A percentile compares a stretch with the other conserved stretches of the same genome.
These are phyloP conservation scores for Alternaria consortialis DNA, from an alignment of 2,329 filamentous ascomycete genomes.

Conservation along the genomic window DNA sequence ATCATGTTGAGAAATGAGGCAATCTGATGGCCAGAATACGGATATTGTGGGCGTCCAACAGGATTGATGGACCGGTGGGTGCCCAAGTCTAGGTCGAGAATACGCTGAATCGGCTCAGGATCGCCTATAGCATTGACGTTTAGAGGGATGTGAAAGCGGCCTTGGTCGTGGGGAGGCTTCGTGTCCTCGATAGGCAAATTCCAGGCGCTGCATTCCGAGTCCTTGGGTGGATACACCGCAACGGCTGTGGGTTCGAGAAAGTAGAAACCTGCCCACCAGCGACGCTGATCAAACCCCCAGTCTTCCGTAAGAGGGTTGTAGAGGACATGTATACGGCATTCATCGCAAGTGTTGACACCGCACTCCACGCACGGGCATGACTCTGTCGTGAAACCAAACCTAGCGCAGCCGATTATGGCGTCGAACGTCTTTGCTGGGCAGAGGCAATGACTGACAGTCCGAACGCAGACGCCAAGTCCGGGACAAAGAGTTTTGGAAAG, in stretches of 20 bases:
- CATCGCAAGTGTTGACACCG: slow-evolving; percentile 36
- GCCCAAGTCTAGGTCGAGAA: slow-evolving; percentile 35
- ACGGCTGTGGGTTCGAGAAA: slow-evolving; percentile 24
- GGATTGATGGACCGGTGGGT: slow-evolving; percentile 10
- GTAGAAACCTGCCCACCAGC: slow-evolving; percentile 34
- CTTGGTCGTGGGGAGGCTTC: slow-evolving; percentile 32
- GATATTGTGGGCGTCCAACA: slow-evolving; percentile 21
- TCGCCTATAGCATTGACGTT: slow-evolving; percentile 13
- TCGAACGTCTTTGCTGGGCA: slow-evolving; percentile 13
- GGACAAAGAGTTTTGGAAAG: slow-evolving; percentile 22
- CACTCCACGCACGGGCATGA: slow-evolving; percentile 31
- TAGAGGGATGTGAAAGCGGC: slow-evolving; percentile 33
- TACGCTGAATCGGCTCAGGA: slow-evolving; percentile 28
- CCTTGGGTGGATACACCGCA: slow-evolving; percentile 27
- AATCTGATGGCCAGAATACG: slow-evolving; percentile 26
- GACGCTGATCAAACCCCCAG: slow-evolving; percentile 25
- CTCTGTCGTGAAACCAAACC: slow-evolving; percentile 13
- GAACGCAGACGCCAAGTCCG: slow-evolving; percentile 4
- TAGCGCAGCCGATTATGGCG: not conserved
- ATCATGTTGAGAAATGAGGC: slow-evolving; percentile 2
- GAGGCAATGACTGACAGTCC: slow-evolving; percentile 2
- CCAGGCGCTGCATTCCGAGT: slow-evolving; percentile 13
- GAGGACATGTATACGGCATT: slow-evolving; percentile 41
- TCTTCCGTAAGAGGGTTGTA: slow-evolving; percentile 34
- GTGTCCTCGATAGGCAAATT: slow-evolving; percentile 4